Conservation (phyloP, 306 rosid species). For the Hippophae gyantsensis region DNA sequence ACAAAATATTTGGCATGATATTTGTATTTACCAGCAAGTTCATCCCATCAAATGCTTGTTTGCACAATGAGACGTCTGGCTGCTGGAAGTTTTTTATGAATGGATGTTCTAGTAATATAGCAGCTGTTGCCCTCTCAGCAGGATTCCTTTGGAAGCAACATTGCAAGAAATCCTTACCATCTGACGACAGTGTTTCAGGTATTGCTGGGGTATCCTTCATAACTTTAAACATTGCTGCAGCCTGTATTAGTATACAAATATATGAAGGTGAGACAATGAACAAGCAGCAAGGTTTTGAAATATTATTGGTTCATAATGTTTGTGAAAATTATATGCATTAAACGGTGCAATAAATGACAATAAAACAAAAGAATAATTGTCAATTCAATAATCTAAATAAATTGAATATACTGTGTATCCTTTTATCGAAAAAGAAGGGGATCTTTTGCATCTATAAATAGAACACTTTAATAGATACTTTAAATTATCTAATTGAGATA, state of each 20-base stretch:
- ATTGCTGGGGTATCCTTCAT: conserved; percentile 73
- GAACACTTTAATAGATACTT: too few species aligned
- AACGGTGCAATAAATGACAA: too few species aligned
- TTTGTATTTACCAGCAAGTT: conserved; percentile 34
- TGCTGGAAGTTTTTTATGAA: conserved; percentile 51
- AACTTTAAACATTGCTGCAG: conserved; percentile 97
- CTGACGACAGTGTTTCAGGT: conserved; percentile 74
- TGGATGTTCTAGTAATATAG: conserved; percentile 61
- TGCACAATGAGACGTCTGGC: conserved; percentile 35
- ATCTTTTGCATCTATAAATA: too few species aligned
- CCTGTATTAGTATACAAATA: conserved; percentile 42
- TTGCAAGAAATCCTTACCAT: conserved; percentile 73
- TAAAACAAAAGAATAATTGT: too few species aligned
- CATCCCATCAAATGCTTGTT: conserved; percentile 24
- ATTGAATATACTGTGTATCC: too few species aligned
- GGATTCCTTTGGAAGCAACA: conserved; percentile 91
- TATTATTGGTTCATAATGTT: not conserved
- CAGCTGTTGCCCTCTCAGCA: conserved; percentile 72
- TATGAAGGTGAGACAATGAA: conserved; percentile 7
- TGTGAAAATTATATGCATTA: too few species aligned
- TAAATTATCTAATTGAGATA: too few species aligned
- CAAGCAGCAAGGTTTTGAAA: not conserved
- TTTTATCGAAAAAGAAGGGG: too few species aligned
- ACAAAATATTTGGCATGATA: conserved; percentile 3
- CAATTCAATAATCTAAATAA: too few species aligned